These are phyloP conservation scores for Ganoderma lingzhi DNA, from an alignment of 1,284 basidiomycete genomes.

Conservation along the genomic window DNA sequence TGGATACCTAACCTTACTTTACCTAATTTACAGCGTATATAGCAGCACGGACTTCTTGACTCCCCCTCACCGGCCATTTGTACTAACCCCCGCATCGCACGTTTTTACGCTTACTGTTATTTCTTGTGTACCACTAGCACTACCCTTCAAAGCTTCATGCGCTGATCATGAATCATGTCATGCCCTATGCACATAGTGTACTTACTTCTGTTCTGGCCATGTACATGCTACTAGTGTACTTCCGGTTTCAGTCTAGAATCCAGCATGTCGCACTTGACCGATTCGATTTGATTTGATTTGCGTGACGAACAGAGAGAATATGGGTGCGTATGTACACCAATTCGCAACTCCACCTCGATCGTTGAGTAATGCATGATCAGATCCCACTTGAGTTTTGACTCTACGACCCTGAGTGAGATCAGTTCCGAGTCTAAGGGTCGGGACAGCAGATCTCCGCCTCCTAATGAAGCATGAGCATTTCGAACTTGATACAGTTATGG, in stretches of 20 bases:
- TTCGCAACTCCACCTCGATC: neutral
- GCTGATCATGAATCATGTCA: neutral
- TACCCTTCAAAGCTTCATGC: neutral
- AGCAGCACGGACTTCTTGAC: constrained; percentile 3
- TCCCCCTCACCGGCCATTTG: neutral
- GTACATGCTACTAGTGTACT: constrained; percentile 2
- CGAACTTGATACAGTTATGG: neutral
- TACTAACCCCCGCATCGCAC: neutral
- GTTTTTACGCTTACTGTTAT: neutral
- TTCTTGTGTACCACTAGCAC: neutral
- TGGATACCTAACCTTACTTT: constrained; percentile 3
- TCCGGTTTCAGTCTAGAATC: neutral
- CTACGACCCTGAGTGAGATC: neutral
- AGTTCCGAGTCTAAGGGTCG: neutral
- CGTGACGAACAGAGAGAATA: neutral
- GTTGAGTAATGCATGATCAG: neutral
- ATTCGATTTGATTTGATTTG: neutral
- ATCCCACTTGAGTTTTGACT: neutral
- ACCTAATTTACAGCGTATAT: constrained; percentile 8
- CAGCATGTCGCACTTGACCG: neutral
- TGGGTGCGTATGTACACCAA: constrained; percentile 5
- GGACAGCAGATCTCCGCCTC: neutral
- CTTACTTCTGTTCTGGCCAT: constrained; percentile 1
- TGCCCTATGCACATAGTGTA: neutral
- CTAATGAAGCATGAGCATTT: neutral